phyloP scores from a whole-genome alignment of 2,329 filamentous ascomycete species.

The Nectriaceae sp. region DNA sequence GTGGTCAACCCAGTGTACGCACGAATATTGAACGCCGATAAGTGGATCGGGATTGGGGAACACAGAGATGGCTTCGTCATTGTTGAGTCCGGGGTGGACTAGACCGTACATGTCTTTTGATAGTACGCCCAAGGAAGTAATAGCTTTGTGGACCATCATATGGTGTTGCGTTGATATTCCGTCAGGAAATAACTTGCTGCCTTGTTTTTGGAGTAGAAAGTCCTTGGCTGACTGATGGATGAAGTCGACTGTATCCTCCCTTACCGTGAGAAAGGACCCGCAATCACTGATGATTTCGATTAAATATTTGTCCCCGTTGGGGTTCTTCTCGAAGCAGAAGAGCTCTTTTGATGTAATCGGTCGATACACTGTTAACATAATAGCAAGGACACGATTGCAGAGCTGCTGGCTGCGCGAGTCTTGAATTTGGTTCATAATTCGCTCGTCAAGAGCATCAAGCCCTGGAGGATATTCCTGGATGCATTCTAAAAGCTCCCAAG shows the following conservation, averaged over 20 bases:
- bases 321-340: conserved; percentile 17
- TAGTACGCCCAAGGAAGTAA: conserved; percentile 33
- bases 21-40: conserved; percentile 17
- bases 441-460: conserved; percentile 38
- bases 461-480: conserved; percentile 34
- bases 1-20: conserved; percentile 24
- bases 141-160: conserved; percentile 34
- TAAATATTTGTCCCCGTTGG: conserved; percentile 14
- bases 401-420: conserved; percentile 26
- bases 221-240: neutral
- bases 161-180: conserved; percentile 29
- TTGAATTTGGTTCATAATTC: conserved; percentile 39
- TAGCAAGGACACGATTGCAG: conserved; percentile 30
- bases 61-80: conserved; percentile 9
- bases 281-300: conserved; percentile 34
- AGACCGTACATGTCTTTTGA: conserved; percentile 38
- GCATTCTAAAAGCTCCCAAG: conserved; percentile 10
- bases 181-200: conserved; percentile 28
- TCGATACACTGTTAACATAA: conserved; percentile 32
- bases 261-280: conserved; percentile 8
- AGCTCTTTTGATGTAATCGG: conserved; percentile 42
- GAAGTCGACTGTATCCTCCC: neutral
- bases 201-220: conserved; percentile 19
- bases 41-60: conserved; percentile 13
- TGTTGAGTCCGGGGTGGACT: conserved; percentile 2